Base-by-base conservation (phyloP, 129 eudicot genomes). In the Pulicaria dysenterica region DNA sequence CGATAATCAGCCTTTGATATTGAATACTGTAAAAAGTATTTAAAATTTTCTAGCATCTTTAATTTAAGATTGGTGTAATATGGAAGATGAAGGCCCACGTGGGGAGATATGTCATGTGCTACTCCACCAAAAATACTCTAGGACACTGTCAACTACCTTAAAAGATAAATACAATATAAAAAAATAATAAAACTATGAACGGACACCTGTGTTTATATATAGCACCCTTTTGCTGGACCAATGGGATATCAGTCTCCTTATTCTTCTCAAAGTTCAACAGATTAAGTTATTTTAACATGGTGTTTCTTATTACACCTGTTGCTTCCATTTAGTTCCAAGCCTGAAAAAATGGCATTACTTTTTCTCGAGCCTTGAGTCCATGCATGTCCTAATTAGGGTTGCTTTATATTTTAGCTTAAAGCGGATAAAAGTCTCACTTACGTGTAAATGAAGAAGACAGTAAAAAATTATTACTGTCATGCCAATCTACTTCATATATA, bases 281-380 rank as follows among this genome's bases (percentile, higher is more conserved):
- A 0, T 24, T 24, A 24, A 24, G 31, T 24, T 24, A 24, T 24
- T 24, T 24, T 24, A 24, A 73, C 57, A 54, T 43, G 77, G 61
- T 70, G 71, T 77, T 70, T 70, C 71, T 31, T 77, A 42, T 57
- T 67, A 57, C 61, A 44, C 58, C 41, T 48, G 58, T 77, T 73
- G 17, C 61, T 58, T 68, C 42, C 14, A 40, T 38, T 44, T 57
- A 64, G 74, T 69, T 50, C 51, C 49, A 66, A 64, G 14, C 76
- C 53, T 73, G 36, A 60, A 58, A 70, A 31, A 34, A 70, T 67
- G 69, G 31, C 75, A 68, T 79, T 49, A 57, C 84, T 80, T 82
- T 72, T 79, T 76, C 70, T 79, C 72, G 82, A 83, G 86, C 80
- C 82, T 73, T 79, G 89, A 73, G 81, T 74, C 80, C 83, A 76